phyloP scores from a whole-genome alignment of 345 rosid genomes.

The Geranium rotundifolium region DNA sequence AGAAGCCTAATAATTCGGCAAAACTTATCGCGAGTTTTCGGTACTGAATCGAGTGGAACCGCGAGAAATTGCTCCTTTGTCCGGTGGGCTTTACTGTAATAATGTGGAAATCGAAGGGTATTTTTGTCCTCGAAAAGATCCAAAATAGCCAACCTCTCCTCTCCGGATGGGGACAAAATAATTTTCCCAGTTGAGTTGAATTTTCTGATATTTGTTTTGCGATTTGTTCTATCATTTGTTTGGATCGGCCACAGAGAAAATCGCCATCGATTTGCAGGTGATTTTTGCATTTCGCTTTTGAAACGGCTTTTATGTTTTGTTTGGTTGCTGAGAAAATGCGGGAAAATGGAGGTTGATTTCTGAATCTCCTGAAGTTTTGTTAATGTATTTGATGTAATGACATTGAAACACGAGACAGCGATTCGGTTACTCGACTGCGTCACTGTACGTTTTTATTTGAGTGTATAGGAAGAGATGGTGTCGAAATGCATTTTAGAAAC shows the following conservation, averaged over 20 bases:
- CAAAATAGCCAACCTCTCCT: background rate
- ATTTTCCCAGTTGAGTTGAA: background rate
- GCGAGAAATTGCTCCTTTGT: background rate
- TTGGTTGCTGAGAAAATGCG: background rate
- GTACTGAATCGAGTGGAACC: background rate
- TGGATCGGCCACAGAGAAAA: background rate
- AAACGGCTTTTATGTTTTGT: background rate
- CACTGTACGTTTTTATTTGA: background rate
- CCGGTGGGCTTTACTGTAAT: background rate
- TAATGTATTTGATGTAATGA: too few species aligned
- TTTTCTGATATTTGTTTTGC: background rate
- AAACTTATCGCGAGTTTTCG: background rate
- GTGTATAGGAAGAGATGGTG: background rate
- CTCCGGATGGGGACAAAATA: background rate
- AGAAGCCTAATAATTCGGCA: background rate
- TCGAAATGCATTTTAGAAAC: background rate
- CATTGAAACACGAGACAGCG: background rate
- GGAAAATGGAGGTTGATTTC: background rate
- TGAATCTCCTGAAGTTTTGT: background rate
- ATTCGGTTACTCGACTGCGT: background rate
- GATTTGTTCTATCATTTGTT: background rate
- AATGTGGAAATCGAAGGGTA: background rate
- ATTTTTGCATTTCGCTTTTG: background rate
- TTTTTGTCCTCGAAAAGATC: background rate
- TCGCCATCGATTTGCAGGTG: background rate